Percentiles rank a stretch among this genome's conserved stretches.
Conservation (phyloP, 495 filamentous ascomycete species). For the Aspergillus mulundensis region DNA sequence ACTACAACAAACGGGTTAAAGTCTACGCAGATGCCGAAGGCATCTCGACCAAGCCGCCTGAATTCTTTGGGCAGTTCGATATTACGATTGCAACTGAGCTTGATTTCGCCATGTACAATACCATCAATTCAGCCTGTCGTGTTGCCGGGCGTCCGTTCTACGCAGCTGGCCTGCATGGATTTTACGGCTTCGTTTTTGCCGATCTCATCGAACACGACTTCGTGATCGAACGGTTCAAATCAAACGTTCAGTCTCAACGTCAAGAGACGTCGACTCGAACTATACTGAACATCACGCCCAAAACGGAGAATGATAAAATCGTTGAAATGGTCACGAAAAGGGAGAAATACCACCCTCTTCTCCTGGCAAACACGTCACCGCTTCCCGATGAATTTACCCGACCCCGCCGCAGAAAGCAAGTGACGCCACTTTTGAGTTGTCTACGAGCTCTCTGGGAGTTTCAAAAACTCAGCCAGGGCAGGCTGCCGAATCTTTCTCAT, state of each 20-base stretch:
- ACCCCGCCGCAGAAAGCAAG: constrained; percentile 63
- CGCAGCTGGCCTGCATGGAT: constrained; percentile 78
- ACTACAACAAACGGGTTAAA: constrained; percentile 85
- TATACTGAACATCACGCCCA: constrained; percentile 65
- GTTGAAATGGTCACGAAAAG: constrained; percentile 90
- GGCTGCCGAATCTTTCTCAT: constrained; percentile 52
- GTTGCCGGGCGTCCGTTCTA: constrained; percentile 77
- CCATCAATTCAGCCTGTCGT: constrained; percentile 79
- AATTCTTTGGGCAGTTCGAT: constrained; percentile 75
- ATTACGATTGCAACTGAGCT: constrained; percentile 90
- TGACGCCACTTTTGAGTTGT: constrained; percentile 76
- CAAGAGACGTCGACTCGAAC: constrained; percentile 76
- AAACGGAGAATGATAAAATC: constrained; percentile 67
- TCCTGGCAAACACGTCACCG: constrained; percentile 70
- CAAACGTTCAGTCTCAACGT: constrained; percentile 63
- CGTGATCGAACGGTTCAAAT: constrained; percentile 76
- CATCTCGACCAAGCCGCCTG: constrained; percentile 58
- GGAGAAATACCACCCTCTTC: constrained; percentile 78
- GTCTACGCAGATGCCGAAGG: constrained; percentile 64
- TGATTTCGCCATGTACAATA: constrained; percentile 63
- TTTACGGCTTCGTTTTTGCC: constrained; percentile 93
- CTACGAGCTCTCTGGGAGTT: constrained; percentile 83
- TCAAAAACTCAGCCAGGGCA: constrained; percentile 46
- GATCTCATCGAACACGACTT: constrained; percentile 87
- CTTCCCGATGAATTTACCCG: constrained; percentile 66